phyloP scores from a whole-genome alignment of 768 basidiomycete genomes.

The Amanita molliuscula region DNA sequence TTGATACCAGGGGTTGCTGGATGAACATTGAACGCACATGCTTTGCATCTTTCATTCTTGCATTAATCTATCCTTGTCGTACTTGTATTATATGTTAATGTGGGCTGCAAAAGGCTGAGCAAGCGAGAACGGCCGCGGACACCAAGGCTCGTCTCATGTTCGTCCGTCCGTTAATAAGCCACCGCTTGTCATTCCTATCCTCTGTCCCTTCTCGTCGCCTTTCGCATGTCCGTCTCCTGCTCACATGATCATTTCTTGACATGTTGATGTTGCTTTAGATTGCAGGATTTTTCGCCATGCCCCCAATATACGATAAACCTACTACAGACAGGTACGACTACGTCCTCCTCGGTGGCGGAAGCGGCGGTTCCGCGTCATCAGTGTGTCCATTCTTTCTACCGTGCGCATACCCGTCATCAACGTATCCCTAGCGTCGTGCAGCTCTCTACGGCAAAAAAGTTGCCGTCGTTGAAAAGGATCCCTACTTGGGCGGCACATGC shows the following conservation, averaged over 20 bases:
- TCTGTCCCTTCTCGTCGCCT: slow-evolving; percentile 2
- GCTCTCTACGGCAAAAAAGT: slow-evolving; percentile 89
- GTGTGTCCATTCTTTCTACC: slow-evolving; percentile 30
- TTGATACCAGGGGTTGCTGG: neutral
- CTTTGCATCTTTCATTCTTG: too few species aligned
- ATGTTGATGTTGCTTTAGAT: neutral
- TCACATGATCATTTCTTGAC: neutral
- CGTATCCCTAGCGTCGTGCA: slow-evolving; percentile 63
- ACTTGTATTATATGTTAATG: neutral
- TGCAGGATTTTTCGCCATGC: slow-evolving; percentile 32
- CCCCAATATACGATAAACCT: slow-evolving; percentile 56
- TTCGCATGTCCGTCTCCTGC: neutral
- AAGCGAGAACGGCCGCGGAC: too few species aligned
- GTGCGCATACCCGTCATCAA: neutral
- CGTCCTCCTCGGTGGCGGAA: slow-evolving; percentile 87
- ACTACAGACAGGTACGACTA: slow-evolving; percentile 67
- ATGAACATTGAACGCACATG: neutral
- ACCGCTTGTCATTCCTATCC: neutral
- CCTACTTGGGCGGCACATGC: slow-evolving; percentile 85
- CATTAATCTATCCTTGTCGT: too few species aligned
- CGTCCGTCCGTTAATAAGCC: neutral
- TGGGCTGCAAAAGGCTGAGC: too few species aligned
- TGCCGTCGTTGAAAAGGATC: slow-evolving; percentile 73
- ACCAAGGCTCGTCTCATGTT: neutral
- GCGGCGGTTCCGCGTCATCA: slow-evolving; percentile 83